Percentiles rank a stretch among this genome's conserved stretches.
Evolutionary conservation across 441 rosid species (phyloP).

Genomic region (Populus hybrid): DNA sequence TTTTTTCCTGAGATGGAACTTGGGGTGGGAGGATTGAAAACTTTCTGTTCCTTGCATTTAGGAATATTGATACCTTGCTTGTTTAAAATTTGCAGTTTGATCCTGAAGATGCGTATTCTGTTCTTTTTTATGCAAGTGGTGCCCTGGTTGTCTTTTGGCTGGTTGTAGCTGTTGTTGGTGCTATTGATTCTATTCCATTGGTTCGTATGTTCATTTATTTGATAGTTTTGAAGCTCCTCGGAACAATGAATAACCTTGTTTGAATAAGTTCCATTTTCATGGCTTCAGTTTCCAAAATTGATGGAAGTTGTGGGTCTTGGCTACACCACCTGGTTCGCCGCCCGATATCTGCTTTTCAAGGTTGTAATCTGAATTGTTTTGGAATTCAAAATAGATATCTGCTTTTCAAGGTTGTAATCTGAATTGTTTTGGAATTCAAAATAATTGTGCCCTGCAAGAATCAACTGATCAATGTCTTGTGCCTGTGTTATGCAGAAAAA

Average conservation of each 20-base stretch:
- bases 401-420: conserved; percentile 63
- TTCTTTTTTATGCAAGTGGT: conserved; percentile 57
- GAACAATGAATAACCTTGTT: neutral
- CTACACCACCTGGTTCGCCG: conserved; percentile 74
- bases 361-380: conserved; percentile 25
- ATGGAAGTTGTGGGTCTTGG: conserved; percentile 91
- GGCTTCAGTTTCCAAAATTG: conserved; percentile 67
- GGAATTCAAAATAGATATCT: no score
- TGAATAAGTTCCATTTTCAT: neutral
- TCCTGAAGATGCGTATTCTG: conserved; percentile 46
- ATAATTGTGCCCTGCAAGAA: neutral
- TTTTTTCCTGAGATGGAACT: neutral
- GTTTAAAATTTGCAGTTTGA: conserved; percentile 52
- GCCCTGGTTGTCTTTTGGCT: conserved; percentile 61
- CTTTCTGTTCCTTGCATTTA: neutral
- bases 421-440: neutral
- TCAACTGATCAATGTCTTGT: conserved; percentile 1
- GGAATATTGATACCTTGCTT: conserved; percentile 6
- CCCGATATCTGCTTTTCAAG: conserved; percentile 79
- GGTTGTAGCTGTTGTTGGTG: conserved; percentile 51
- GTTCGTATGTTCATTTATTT: conserved; percentile 29
- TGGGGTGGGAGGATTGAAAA: neutral
- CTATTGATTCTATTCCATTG: conserved; percentile 86
- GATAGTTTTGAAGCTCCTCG: neutral
- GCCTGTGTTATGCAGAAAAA: conserved; percentile 42